Percentiles rank a stretch among this genome's conserved stretches.
phyloP scores from a whole-genome alignment of 805 yeast species.

The Ogataea parapolymorpha region DNA sequence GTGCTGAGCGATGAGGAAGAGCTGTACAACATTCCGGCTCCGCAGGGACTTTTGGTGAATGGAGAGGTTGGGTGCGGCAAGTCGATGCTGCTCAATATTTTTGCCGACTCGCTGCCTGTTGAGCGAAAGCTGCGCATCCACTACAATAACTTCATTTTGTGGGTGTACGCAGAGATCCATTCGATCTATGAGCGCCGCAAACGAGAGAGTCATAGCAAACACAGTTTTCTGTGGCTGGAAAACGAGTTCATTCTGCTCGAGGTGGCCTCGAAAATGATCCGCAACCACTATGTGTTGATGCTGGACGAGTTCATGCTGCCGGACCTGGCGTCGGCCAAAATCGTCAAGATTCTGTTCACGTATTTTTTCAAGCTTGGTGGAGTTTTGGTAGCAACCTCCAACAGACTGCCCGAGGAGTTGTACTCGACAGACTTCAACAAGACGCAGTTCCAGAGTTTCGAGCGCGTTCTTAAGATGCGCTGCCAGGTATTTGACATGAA shows the following conservation, averaged over 20 bases:
- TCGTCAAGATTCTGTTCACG: slow-evolving; percentile 60
- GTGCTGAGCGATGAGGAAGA: slow-evolving; percentile 62
- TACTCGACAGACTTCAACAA: slow-evolving; percentile 64
- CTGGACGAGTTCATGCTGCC: slow-evolving; percentile 77
- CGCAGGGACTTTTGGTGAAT: slow-evolving; percentile 60
- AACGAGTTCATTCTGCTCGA: slow-evolving; percentile 65
- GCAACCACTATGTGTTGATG: slow-evolving; percentile 54
- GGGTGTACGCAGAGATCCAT: slow-evolving; percentile 65
- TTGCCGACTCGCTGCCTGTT: slow-evolving; percentile 63
- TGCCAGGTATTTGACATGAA: slow-evolving; percentile 64
- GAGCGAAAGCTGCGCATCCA: slow-evolving; percentile 67
- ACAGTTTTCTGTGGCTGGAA: slow-evolving; percentile 40
- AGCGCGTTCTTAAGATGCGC: slow-evolving; percentile 51
- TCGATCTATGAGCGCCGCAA: slow-evolving; percentile 44
- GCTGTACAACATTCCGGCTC: slow-evolving; percentile 48
- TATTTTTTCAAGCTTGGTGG: slow-evolving; percentile 74
- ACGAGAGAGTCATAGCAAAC: slow-evolving; percentile 30
- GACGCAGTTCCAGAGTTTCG: slow-evolving; percentile 54
- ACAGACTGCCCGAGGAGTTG: slow-evolving; percentile 67
- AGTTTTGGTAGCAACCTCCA: slow-evolving; percentile 70
- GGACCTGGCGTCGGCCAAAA: slow-evolving; percentile 70
- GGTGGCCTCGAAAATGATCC: slow-evolving; percentile 61
- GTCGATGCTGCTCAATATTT: slow-evolving; percentile 69
- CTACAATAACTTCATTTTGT: slow-evolving; percentile 63
- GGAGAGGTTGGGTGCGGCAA: slow-evolving; percentile 77